A percentile compares a stretch with the other conserved stretches of the same genome.
Evolutionary conservation across 2,329 filamentous ascomycete genomes (phyloP).

Genomic region (Bipolaris victoriae): DNA sequence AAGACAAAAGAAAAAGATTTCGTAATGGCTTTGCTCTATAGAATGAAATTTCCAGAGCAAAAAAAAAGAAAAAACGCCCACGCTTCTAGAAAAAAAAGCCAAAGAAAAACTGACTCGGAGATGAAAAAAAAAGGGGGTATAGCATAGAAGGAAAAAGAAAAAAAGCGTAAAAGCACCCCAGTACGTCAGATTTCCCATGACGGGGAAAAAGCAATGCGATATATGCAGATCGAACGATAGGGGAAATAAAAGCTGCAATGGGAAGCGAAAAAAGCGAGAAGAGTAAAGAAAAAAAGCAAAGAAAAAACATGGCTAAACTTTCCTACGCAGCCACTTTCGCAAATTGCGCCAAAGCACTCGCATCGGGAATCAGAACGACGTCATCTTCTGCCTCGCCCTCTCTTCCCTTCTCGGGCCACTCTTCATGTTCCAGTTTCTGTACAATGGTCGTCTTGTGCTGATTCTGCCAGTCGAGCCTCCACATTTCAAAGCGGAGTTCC

Average conservation of each 20-base stretch:
- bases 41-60: too few species aligned
- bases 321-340: constrained; percentile 19
- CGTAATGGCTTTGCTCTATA: too few species aligned
- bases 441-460: constrained; percentile 31
- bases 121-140: too few species aligned
- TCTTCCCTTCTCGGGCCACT: constrained; percentile 34
- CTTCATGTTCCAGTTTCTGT: constrained; percentile 34
- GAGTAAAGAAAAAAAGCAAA: background rate
- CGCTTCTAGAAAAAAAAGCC: too few species aligned
- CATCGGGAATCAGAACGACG: constrained; percentile 23
- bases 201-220: background rate
- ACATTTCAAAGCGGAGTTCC: constrained; percentile 51
- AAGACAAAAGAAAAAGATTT: too few species aligned
- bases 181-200: too few species aligned
- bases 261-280: background rate
- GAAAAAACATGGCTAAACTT: background rate
- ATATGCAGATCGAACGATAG: background rate
- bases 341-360: constrained; percentile 31
- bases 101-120: too few species aligned
- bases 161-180: too few species aligned
- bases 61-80: too few species aligned
- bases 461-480: constrained; percentile 45
- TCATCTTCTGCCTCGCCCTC: constrained; percentile 10
- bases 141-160: too few species aligned
- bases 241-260: too few species aligned